Conservation (phyloP, 371 early-diverging fungal species). For the Apophysomyces sp. region DNA sequence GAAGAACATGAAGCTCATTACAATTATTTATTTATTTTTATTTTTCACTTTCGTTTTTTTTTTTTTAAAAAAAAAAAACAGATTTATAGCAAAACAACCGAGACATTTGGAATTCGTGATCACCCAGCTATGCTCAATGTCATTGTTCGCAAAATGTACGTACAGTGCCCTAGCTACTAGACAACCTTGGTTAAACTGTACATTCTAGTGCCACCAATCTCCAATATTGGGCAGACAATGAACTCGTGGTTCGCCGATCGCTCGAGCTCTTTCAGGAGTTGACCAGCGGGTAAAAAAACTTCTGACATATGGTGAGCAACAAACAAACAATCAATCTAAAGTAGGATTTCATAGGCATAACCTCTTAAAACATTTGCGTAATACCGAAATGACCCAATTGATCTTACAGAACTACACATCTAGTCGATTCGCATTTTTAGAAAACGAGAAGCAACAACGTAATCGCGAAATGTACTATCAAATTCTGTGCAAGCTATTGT, state of each 20-base stretch:
- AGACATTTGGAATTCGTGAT: conserved; percentile 57
- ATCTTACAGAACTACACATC: conserved; percentile 71
- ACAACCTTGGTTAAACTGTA: not conserved
- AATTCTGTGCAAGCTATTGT: conserved; percentile 71
- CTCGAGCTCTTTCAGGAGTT: conserved; percentile 59
- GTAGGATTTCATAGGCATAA: not conserved
- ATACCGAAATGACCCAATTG: conserved; percentile 65
- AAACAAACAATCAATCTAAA: not conserved
- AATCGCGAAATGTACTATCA: conserved; percentile 73
- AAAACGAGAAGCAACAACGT: conserved; percentile 36
- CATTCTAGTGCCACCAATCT: conserved; percentile 20
- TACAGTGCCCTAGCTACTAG: not conserved
- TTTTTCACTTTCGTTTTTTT: not conserved
- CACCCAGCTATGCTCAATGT: conserved; percentile 62
- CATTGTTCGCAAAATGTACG: conserved; percentile 70
- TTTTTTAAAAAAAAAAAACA: conserved; percentile 16
- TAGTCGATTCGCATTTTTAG: conserved; percentile 69
- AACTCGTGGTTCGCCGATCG: conserved; percentile 28
- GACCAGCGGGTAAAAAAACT: conserved; percentile 22
- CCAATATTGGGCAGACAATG: conserved; percentile 38
- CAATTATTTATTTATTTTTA: too few relatives aligned
- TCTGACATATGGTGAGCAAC: too few relatives aligned
- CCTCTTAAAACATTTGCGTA: conserved; percentile 49
- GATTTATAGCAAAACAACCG: conserved; percentile 59
- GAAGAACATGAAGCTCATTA: not conserved